Conservation (phyloP, 2,329 filamentous ascomycete genomes). For the Fusarium bactridioides region DNA sequence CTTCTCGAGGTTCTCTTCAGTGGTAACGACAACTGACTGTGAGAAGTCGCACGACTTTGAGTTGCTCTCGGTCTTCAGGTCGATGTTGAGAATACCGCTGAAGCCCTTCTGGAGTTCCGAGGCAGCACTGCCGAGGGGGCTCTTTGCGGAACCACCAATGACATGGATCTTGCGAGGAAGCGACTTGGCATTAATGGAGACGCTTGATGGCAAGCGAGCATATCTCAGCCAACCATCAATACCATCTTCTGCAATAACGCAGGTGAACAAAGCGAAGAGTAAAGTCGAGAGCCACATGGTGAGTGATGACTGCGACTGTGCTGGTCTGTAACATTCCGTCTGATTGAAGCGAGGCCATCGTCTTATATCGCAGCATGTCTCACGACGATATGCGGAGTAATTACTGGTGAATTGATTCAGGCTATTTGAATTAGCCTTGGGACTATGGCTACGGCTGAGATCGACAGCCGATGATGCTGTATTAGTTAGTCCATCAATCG, state of each 20-base stretch:
- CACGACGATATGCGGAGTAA: constrained; percentile 12
- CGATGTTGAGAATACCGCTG: constrained; percentile 62
- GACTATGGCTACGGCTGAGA: background rate
- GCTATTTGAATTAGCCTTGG: constrained; percentile 24
- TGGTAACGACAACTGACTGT: constrained; percentile 19
- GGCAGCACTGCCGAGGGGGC: constrained; percentile 67
- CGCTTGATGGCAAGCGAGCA: constrained; percentile 54
- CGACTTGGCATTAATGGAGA: constrained; percentile 45
- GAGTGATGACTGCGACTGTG: background rate
- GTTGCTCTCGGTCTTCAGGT: constrained; percentile 47
- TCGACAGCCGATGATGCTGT: background rate
- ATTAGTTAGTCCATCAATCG: constrained; percentile 21
- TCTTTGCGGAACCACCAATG: constrained; percentile 61
- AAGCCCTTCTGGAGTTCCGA: constrained; percentile 67
- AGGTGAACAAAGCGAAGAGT: constrained; percentile 41
- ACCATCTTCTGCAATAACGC: constrained; percentile 65
- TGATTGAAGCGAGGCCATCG: background rate
- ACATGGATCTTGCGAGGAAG: constrained; percentile 60
- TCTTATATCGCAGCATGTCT: constrained; percentile 2
- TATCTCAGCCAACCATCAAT: constrained; percentile 71
- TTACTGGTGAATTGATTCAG: constrained; percentile 10
- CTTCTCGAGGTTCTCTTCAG: constrained; percentile 10
- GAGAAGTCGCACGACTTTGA: constrained; percentile 9
- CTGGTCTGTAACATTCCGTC: background rate
- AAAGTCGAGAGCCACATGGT: constrained; percentile 22